These are phyloP conservation scores for Pseudomonodictys pantanalensis DNA, from an alignment of 495 filamentous ascomycete genomes.

Conservation along the genomic window DNA sequence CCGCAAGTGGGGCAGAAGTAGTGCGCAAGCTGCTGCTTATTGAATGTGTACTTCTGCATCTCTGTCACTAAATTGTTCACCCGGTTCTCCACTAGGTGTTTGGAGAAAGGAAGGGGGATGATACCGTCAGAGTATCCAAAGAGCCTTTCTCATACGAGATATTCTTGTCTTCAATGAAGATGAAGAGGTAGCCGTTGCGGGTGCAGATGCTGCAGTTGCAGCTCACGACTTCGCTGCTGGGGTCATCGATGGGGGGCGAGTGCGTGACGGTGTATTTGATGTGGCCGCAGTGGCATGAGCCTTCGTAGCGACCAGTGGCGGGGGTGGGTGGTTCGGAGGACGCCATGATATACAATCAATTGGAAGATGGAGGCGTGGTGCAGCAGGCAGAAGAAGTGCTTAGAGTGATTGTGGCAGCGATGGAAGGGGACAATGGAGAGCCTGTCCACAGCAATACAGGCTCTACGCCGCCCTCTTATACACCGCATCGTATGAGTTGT, in stretches of 20 bases:
- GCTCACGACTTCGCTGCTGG: constrained; percentile 29
- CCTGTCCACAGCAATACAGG: too few species aligned
- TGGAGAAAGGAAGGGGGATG: background rate
- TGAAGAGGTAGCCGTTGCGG: constrained; percentile 45
- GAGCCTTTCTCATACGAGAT: constrained; percentile 33
- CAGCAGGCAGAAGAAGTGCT: background rate
- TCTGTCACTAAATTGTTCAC: background rate
- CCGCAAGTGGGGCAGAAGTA: constrained; percentile 47
- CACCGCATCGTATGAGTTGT: too few species aligned
- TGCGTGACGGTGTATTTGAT: constrained; percentile 36
- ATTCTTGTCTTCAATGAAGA: constrained; percentile 37
- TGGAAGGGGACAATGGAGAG: too few species aligned
- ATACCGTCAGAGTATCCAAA: constrained; percentile 24
- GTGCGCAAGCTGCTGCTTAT: constrained; percentile 36
- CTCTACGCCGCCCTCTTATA: too few species aligned
- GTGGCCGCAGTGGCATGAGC: constrained; percentile 43
- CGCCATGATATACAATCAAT: background rate
- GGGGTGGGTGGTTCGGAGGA: constrained; percentile 2
- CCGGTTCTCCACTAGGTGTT: background rate
- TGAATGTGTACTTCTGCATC: constrained; percentile 42
- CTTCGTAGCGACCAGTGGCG: constrained; percentile 29
- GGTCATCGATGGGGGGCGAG: constrained; percentile 35
- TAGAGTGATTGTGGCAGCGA: too few species aligned
- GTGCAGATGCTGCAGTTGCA: constrained; percentile 48
- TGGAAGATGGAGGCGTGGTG: background rate